A percentile compares a stretch with the other conserved stretches of the same genome.
Evolutionary conservation across 2,329 filamentous ascomycete genomes (phyloP).

Genomic region (Xylariaceae sp.): DNA sequence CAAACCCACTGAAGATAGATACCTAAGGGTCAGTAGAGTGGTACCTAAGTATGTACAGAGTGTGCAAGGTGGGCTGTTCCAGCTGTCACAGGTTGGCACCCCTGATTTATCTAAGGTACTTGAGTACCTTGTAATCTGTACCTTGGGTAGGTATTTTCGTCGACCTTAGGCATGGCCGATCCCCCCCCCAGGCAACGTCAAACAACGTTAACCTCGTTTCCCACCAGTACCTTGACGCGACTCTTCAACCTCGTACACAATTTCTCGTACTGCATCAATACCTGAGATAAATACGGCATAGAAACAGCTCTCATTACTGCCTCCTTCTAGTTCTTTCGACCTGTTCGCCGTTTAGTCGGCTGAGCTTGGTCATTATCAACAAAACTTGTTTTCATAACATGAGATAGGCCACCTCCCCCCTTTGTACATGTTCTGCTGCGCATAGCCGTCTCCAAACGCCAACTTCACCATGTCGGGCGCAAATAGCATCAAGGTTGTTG

Average conservation of each 20-base stretch:
- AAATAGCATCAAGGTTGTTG: slow-evolving; percentile 84
- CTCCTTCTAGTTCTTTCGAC: slow-evolving; percentile 28
- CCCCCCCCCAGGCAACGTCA: neutral
- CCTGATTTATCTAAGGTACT: neutral
- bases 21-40: neutral
- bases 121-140: neutral
- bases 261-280: neutral
- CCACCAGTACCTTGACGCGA: neutral
- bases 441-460: slow-evolving; percentile 29
- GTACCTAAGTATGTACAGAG: neutral
- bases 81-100: neutral
- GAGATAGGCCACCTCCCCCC: slow-evolving; percentile 30
- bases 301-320: slow-evolving; percentile 19
- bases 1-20: too few relatives aligned
- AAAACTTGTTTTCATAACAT: slow-evolving; percentile 30
- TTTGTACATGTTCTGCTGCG: slow-evolving; percentile 30
- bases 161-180: neutral
- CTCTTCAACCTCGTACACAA: neutral
- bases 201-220: neutral
- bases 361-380: slow-evolving; percentile 27
- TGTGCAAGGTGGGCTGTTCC: too few relatives aligned
- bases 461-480: slow-evolving; percentile 57
- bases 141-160: neutral
- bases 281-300: slow-evolving; percentile 5
- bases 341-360: slow-evolving; percentile 37